Conservation (phyloP, 2,329 filamentous ascomycete species). For the Colletotrichum filicis region DNA sequence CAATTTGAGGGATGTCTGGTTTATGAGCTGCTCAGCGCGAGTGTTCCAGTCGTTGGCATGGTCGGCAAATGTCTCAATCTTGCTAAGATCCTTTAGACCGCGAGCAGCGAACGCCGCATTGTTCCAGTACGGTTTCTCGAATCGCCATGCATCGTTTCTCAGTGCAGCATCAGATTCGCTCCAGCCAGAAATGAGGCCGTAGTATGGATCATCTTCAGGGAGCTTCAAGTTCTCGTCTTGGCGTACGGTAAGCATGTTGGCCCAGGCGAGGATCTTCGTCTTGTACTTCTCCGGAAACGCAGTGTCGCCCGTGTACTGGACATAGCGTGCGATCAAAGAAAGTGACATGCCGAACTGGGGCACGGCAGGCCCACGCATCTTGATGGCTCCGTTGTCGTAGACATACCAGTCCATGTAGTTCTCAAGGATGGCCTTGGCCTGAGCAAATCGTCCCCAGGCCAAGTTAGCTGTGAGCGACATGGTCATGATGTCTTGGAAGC, state of each 20-base stretch:
- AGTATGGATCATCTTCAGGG: neutral
- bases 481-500: conserved; percentile 16
- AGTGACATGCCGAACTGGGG: conserved; percentile 16
- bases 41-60: conserved; percentile 7
- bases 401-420: conserved; percentile 55
- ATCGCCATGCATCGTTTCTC: neutral
- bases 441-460: conserved; percentile 2
- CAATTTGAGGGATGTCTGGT: neutral
- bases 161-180: conserved; percentile 7
- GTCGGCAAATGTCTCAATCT: conserved; percentile 1
- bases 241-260: neutral
- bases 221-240: conserved; percentile 21
- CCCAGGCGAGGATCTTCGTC: conserved; percentile 19
- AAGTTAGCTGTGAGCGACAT: conserved; percentile 6
- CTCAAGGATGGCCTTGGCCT: neutral
- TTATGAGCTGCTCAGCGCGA: conserved; percentile 2
- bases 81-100: neutral
- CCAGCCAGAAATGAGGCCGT: conserved; percentile 22
- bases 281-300: conserved; percentile 5
- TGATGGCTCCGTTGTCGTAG: conserved; percentile 40
- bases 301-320: conserved; percentile 18
- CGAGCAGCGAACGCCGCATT: conserved; percentile 12
- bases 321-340: conserved; percentile 30
- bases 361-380: conserved; percentile 22
- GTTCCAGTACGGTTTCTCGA: conserved; percentile 17